These are phyloP conservation scores for Boechera divaricarpa DNA, from an alignment of 345 rosid species.

Conservation along the genomic window DNA sequence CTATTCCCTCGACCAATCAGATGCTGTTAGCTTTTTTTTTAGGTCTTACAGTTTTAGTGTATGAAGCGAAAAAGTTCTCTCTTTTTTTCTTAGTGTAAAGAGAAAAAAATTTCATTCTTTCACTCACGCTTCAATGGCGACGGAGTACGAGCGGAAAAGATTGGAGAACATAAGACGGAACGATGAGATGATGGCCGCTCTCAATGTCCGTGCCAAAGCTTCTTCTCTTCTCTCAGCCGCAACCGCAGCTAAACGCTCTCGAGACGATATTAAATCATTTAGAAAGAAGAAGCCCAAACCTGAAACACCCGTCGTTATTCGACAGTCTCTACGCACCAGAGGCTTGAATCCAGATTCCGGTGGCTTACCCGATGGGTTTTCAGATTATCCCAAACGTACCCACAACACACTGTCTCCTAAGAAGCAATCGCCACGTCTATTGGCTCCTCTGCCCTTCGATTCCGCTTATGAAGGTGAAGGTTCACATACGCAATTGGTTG, in stretches of 20 bases:
- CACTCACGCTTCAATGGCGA: slow-evolving; percentile 55
- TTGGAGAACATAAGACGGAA: slow-evolving; percentile 81
- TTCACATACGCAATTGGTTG: slow-evolving; percentile 47
- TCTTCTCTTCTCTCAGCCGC: slow-evolving; percentile 59
- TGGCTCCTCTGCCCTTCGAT: slow-evolving; percentile 58
- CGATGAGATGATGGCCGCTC: slow-evolving; percentile 76
- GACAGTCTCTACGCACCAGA: slow-evolving; percentile 70
- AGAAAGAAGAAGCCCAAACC: slow-evolving; percentile 56
- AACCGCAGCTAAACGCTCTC: slow-evolving; percentile 57
- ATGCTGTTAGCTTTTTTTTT: background rate
- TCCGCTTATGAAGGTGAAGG: slow-evolving; percentile 54
- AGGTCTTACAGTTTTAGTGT: slow-evolving; percentile 15
- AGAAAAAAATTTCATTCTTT: background rate
- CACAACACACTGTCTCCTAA: slow-evolving; percentile 14
- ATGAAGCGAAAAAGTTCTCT: too few species aligned
- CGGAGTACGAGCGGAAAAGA: slow-evolving; percentile 82
- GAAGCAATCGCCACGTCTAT: slow-evolving; percentile 27
- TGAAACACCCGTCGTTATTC: slow-evolving; percentile 55
- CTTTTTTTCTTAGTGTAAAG: background rate
- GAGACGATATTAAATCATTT: slow-evolving; percentile 50
- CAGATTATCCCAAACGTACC: slow-evolving; percentile 21
- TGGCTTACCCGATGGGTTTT: slow-evolving; percentile 47
- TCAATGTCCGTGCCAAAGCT: slow-evolving; percentile 62
- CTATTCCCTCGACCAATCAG: slow-evolving; percentile 5
- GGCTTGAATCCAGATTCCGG: slow-evolving; percentile 69